A percentile compares a stretch with the other conserved stretches of the same genome.
Conservation (phyloP, 2,329 filamentous ascomycete genomes). For the Clonostachys byssicola region DNA sequence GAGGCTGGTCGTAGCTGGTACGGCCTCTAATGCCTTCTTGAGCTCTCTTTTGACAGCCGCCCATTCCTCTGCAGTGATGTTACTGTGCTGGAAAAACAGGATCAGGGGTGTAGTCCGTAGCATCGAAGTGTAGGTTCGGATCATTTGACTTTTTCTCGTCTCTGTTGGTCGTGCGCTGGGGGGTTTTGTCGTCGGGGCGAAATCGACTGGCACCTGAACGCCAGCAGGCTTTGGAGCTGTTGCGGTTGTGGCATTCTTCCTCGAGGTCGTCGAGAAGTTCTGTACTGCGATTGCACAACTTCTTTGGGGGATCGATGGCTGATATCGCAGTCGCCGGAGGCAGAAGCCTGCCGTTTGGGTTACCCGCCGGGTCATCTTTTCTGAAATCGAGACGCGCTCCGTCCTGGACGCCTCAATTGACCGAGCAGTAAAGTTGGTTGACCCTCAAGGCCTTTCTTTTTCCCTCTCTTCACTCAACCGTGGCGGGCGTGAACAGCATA, state of each 20-base stretch:
- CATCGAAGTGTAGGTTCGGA: slow-evolving; percentile 81
- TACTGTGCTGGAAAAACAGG: slow-evolving; percentile 74
- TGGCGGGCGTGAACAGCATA: too few species aligned
- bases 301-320: slow-evolving; percentile 1
- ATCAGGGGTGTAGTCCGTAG: slow-evolving; percentile 82
- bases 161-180: slow-evolving; percentile 84
- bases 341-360: slow-evolving; percentile 9
- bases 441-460: too few species aligned
- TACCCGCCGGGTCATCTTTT: slow-evolving; percentile 11
- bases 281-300: slow-evolving; percentile 12
- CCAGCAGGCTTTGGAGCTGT: neutral
- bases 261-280: slow-evolving; percentile 17
- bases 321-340: slow-evolving; percentile 15
- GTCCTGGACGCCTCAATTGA: too few species aligned
- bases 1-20: slow-evolving; percentile 23
- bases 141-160: slow-evolving; percentile 84
- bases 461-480: too few species aligned
- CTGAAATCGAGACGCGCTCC: neutral
- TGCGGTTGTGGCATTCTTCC: too few species aligned
- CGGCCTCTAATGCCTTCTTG: slow-evolving; percentile 33
- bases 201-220: slow-evolving; percentile 32
- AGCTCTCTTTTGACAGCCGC: slow-evolving; percentile 37
- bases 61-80: slow-evolving; percentile 64
- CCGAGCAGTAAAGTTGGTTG: too few species aligned
- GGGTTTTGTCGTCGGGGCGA: slow-evolving; percentile 69